Evolutionary conservation across 2,329 filamentous ascomycete species (phyloP), one percentile per base, ranked within the genome.

Genomic region (Claviceps sp.): DNA sequence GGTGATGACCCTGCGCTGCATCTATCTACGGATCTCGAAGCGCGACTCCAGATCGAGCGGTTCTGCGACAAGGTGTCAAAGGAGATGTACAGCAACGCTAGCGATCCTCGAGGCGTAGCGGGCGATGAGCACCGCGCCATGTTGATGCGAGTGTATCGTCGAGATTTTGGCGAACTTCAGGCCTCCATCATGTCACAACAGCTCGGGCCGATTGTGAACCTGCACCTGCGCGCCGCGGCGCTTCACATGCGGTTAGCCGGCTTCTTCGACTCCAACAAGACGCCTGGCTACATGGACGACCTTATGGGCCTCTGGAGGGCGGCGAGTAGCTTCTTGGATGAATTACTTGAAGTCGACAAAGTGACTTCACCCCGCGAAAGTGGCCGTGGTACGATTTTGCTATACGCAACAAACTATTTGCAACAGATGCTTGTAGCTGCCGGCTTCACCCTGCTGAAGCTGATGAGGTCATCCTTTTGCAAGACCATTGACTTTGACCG

Each of bases 351-450:
- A 57, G 73, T 77, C 38, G 69, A 75, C 48, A 75, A 76, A 55
- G 67, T 68, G 13, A 70, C 69, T 3, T 73, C 72, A 11, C 68
- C 71, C 2, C 68, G 69, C 41, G 72, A 75, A 37, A 66, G 68
- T 47, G 70, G 66, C 38, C 68, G 68, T 50, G 74, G 78, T 7
- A 74, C 75, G 48, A 75, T 84, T 48, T 70, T 88, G 30, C 76
- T 77, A 48, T 83, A 85, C 60, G 78, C 81, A 26, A 84, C 79
- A 57, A 88, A 85, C 63, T 90, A 90, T 65, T 79, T 91, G 50
- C 82, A 88, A 63, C 86, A 91, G 66, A 90, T 91, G 84, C 79
- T 89, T 52, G 80, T 90, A n/a, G 86, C 86, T 2, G 85, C 84
- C 5, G 82, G 84, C 3, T 89, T 89, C 60, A 82, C 85, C 1